Evolutionary conservation across 2,329 filamentous ascomycete genomes (phyloP), one percentile per base, ranked within the genome.

Genomic region (Colletotrichum simmondsii): DNA sequence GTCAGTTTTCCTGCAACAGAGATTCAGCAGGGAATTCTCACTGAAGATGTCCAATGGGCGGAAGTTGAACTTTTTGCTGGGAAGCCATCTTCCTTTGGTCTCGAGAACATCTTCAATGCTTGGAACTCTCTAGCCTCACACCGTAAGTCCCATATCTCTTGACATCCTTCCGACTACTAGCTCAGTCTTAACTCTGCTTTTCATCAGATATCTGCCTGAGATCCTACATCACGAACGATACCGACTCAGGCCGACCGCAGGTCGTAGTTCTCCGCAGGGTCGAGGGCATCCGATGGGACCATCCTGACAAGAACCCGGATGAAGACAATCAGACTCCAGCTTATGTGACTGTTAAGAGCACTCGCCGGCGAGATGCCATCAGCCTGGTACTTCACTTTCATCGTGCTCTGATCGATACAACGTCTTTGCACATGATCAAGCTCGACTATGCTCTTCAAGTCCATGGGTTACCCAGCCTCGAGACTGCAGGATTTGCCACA

Each of bases 391-490:
- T 64, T 12, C 46, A 54, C 16, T 64, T 64, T n/a, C 61, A 54
- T 24, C 61, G 61, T 22, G 61, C 61, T 32, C 16, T 64, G n/a
- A 37, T 64, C 26, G 61, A 64, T 26, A 54, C 61, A 14, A 64
- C 61, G 5, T 64, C 61, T 7, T 19, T 64, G n/a, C 46, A 64
- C n/a, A 56, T 53, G 46, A 64, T 64, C 49, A 64, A 64, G 49
- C 28, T 54, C 26, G 61, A 64, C 49, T 64, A 35, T 5, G 46
- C 49, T 14, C 49, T 64, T 28, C 46, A 53, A 35, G 5, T 56
- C 6, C 49, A 53, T 16, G 61, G 61, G 8, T 30, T 64, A 10
- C 61, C 61, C 6, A 19, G 46, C 49, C 30, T 64, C 4, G 61
- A 64, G 46, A 53, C 28, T 49, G 28, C 49, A 6, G 49, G 61